Conservation (phyloP, 2,329 filamentous ascomycete genomes). For the Trichoderma koningii region DNA sequence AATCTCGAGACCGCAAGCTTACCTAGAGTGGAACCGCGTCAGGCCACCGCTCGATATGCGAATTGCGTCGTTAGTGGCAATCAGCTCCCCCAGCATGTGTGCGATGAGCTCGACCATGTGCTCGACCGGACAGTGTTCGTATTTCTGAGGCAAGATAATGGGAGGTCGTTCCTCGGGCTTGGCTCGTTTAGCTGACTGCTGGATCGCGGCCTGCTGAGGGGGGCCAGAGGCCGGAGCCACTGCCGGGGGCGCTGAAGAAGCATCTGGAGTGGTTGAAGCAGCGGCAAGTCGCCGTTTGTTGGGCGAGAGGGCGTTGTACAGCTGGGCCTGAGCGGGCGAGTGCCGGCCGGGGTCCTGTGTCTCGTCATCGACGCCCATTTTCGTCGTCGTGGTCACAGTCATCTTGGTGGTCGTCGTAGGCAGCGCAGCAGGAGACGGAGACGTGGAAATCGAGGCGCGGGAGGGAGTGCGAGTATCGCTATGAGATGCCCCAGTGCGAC, state of each 20-base stretch:
- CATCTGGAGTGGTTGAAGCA: slow-evolving; percentile 1
- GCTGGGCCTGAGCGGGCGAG: slow-evolving; percentile 11
- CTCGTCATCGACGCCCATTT: background rate
- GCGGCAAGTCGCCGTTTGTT: slow-evolving; percentile 40
- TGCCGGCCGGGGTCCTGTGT: background rate
- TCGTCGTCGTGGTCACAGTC: slow-evolving; percentile 10
- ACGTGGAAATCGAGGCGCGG: slow-evolving; percentile 8
- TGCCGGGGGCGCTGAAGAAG: background rate
- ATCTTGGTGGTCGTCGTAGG: slow-evolving; percentile 4
- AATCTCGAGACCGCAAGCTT: slow-evolving; percentile 33
- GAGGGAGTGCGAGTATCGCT: slow-evolving; percentile 20
- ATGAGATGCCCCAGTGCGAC: background rate
- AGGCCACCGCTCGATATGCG: slow-evolving; percentile 72
- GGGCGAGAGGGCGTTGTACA: slow-evolving; percentile 35
- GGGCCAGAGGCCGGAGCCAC: slow-evolving; percentile 1
- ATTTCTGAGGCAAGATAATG: slow-evolving; percentile 68
- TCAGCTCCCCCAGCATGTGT: slow-evolving; percentile 93
- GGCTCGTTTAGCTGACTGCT: slow-evolving; percentile 53
- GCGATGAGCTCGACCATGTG: slow-evolving; percentile 89
- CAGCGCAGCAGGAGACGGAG: background rate
- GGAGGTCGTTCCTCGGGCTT: slow-evolving; percentile 53
- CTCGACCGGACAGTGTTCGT: slow-evolving; percentile 79
- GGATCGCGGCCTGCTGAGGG: slow-evolving; percentile 23
- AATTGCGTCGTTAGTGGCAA: slow-evolving; percentile 90
- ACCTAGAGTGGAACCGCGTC: slow-evolving; percentile 94